phyloP scores from a whole-genome alignment of 2,329 filamentous ascomycete species.

The Calonectria leucothoes region DNA sequence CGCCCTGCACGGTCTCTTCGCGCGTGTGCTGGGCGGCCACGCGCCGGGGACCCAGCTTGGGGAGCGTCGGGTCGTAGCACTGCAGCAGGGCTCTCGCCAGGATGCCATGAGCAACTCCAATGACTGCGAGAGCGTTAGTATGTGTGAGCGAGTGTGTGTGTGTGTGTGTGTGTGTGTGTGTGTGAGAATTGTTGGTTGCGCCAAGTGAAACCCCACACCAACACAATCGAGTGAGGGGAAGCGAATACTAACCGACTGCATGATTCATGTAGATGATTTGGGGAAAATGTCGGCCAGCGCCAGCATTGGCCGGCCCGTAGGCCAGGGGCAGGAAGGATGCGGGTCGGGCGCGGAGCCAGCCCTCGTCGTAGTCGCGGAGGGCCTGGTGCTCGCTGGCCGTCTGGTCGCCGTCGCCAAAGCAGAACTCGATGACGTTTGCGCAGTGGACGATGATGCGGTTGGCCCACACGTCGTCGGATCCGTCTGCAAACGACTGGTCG shows the following conservation, averaged over 20 bases:
- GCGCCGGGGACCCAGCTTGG: conserved; percentile 57
- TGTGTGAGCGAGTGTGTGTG: no score
- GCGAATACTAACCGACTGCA: conserved; percentile 58
- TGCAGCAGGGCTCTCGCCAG: conserved; percentile 67
- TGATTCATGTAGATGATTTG: conserved; percentile 68
- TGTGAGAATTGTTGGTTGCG: no score
- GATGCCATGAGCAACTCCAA: conserved; percentile 70
- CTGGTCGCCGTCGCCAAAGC: conserved; percentile 60
- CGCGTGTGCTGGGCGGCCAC: conserved; percentile 40
- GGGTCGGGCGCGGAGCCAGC: conserved; percentile 61
- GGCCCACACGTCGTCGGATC: conserved; percentile 67
- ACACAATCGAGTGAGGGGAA: no score
- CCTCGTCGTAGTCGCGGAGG: conserved; percentile 57
- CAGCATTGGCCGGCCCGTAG: conserved; percentile 49
- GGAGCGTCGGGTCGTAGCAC: conserved; percentile 66
- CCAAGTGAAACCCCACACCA: neutral
- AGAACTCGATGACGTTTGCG: conserved; percentile 73
- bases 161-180: no score
- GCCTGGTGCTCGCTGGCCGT: conserved; percentile 52
- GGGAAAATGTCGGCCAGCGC: conserved; percentile 60
- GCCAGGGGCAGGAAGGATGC: conserved; percentile 66
- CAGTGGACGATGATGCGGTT: conserved; percentile 72
- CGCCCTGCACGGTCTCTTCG: conserved; percentile 56
- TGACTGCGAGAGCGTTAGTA: no score
- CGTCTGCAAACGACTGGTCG: conserved; percentile 60